Evolutionary conservation across 1,284 basidiomycete species (phyloP).

Genomic region (Irpex lacteus): DNA sequence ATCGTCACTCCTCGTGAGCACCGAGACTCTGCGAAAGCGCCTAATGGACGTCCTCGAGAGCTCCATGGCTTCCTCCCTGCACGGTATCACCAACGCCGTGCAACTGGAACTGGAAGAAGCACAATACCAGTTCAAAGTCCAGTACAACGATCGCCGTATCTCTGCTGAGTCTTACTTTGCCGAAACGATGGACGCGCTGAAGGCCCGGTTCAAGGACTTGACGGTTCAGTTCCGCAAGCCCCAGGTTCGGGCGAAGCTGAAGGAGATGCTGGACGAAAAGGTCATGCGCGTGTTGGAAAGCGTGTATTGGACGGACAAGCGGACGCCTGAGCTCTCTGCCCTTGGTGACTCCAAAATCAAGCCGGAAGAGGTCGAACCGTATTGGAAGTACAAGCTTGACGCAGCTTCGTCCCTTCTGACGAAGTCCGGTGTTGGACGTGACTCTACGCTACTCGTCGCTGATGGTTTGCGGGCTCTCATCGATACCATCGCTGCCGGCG

Average conservation of each 20-base stretch:
- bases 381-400: constrained; percentile 96
- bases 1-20: constrained; percentile 83
- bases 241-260: constrained; percentile 84
- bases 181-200: constrained; percentile 93
- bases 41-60: constrained; percentile 98
- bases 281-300: constrained; percentile 97
- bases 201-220: constrained; percentile 87
- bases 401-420: constrained; percentile 90
- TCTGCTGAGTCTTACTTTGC: constrained; percentile 97
- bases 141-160: constrained; percentile 96
- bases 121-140: constrained; percentile 98
- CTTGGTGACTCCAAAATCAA: constrained; percentile 74
- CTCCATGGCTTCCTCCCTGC: constrained; percentile 93
- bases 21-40: constrained; percentile 82
- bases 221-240: constrained; percentile 87
- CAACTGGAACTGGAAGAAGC: constrained; percentile 97
- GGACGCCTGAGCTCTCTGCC: constrained; percentile 71
- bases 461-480: constrained; percentile 89
- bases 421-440: constrained; percentile 95
- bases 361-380: constrained; percentile 81
- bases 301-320: constrained; percentile 94
- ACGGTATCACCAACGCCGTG: constrained; percentile 95
- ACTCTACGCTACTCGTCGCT: constrained; percentile 92
- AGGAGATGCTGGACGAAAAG: constrained; percentile 91
- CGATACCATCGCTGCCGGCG: constrained; percentile 81